phyloP scores from a whole-genome alignment of 257 asterid genomes.

The Nicotiana attenuata region DNA sequence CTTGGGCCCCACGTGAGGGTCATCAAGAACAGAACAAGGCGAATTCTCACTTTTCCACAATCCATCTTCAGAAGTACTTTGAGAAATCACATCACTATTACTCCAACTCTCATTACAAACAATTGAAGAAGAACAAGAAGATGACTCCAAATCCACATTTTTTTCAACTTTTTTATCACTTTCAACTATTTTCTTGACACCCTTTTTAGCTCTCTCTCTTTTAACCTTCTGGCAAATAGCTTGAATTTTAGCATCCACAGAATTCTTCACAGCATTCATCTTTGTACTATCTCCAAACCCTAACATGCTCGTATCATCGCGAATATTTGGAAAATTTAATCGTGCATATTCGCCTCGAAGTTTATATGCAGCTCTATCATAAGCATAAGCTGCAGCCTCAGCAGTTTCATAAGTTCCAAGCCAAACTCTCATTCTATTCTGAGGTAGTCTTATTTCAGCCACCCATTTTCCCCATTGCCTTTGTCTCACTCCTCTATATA shows the following conservation, averaged over 20 bases:
- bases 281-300: conserved; percentile 52
- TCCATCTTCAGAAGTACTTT: conserved; percentile 47
- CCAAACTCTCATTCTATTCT: conserved; percentile 87
- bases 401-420: conserved; percentile 92
- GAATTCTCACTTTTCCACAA: conserved; percentile 41
- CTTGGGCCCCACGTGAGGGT: conserved; percentile 17
- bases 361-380: conserved; percentile 94
- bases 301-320: conserved; percentile 55
- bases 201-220: conserved; percentile 41
- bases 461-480: conserved; percentile 99
- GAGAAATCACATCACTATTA: conserved; percentile 27
- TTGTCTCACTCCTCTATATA: conserved; percentile 92
- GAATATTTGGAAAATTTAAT: conserved; percentile 70
- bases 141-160: conserved; percentile 19
- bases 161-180: conserved; percentile 10
- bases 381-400: conserved; percentile 95
- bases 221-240: conserved; percentile 69
- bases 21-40: conserved; percentile 30
- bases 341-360: conserved; percentile 95
- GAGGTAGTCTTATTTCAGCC: conserved; percentile 93
- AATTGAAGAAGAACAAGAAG: conserved; percentile 4
- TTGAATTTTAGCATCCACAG: conserved; percentile 88
- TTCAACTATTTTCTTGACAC: conserved; percentile 20
- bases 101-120: conserved; percentile 29
- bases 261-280: conserved; percentile 51